These are phyloP conservation scores for Metarhizium humberi DNA, from an alignment of 2,329 filamentous ascomycete species.

Conservation along the genomic window DNA sequence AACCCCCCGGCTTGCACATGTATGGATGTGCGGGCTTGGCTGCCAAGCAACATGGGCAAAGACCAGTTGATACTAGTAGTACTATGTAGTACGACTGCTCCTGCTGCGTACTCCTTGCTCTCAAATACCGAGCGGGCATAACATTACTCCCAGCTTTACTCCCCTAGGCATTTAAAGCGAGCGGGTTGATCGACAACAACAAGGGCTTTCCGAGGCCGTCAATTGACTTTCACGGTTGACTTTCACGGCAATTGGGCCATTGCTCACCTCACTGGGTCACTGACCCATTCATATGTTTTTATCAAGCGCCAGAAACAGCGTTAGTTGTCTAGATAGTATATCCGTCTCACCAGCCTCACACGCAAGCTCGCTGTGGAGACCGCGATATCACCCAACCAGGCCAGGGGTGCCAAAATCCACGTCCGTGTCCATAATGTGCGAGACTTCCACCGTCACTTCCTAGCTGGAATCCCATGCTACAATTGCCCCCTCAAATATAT, in stretches of 20 bases:
- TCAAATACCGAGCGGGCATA: too few relatives aligned
- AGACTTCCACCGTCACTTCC: background rate
- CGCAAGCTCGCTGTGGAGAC: background rate
- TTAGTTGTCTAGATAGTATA: conserved; percentile 7
- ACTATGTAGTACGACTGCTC: too few relatives aligned
- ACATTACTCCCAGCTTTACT: background rate
- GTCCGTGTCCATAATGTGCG: conserved; percentile 4
- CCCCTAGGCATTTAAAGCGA: too few relatives aligned
- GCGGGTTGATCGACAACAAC: too few relatives aligned
- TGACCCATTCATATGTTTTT: background rate
- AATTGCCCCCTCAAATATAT: background rate
- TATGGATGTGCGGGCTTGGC: background rate
- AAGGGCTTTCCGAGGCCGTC: too few relatives aligned
- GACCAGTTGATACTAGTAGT: too few relatives aligned
- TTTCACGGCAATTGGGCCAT: background rate
- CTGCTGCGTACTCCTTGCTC: too few relatives aligned
- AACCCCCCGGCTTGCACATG: background rate
- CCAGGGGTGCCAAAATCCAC: background rate
- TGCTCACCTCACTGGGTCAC: background rate
- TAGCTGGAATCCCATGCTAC: background rate
- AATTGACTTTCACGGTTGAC: background rate
- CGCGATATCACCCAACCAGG: background rate
- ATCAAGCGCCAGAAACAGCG: background rate
- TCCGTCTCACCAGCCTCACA: conserved; percentile 7
- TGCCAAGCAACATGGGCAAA: background rate